Base-by-base conservation (phyloP, 2,329 filamentous ascomycete genomes). In the Mycocentrospora acerina region DNA sequence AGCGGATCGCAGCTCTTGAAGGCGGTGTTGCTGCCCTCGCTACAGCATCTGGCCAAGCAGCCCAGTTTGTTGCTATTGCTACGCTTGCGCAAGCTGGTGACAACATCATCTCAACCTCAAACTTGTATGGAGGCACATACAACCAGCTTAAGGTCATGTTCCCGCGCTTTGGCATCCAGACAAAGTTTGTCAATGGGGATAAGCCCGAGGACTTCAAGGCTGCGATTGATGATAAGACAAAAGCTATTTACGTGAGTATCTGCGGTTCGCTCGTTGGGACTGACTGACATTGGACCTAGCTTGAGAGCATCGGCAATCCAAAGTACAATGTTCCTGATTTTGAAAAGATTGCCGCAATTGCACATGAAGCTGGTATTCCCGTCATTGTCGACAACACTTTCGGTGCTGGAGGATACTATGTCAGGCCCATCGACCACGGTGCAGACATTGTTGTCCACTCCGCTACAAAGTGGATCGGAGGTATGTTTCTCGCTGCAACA, bases 391-490 rank as follows among this genome's bases (percentile, higher is more conserved):
- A 96, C 73, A 96, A 96, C 76, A 96, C 90, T 7, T 96, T 96
- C 58, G 91, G 90, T 31, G 90, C 90, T 10, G 90, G 90, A 42
- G 90, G 91, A 34, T 96, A 88, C 77, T 94, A 88, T 67, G 75
- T 85, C 53, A 82, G 86, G 6, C 90, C 90, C 27, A 91, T 96
- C 57, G 84, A 90, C 16, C 86, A 95, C 68, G 90, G 90, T 38
- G 90, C 88, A 48, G 90, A 96, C 64, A 95, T 96, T 44, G 85
- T 96, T 35, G 88, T 95, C 16, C 90, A 96, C 77, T 93, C 87
- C 26, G 90, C 90, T 9, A 95, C 90, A 42, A 96, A 96, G 71
- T 96, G 90, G 90, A 96, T 97, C 48, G 90, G 90, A 40, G 90
- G 90, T 46, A 44, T 2, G 28, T 18, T 5, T 4, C 19, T 27